Base-by-base conservation (phyloP, 495 filamentous ascomycete species). In the Barbatosphaeria neglecta region DNA sequence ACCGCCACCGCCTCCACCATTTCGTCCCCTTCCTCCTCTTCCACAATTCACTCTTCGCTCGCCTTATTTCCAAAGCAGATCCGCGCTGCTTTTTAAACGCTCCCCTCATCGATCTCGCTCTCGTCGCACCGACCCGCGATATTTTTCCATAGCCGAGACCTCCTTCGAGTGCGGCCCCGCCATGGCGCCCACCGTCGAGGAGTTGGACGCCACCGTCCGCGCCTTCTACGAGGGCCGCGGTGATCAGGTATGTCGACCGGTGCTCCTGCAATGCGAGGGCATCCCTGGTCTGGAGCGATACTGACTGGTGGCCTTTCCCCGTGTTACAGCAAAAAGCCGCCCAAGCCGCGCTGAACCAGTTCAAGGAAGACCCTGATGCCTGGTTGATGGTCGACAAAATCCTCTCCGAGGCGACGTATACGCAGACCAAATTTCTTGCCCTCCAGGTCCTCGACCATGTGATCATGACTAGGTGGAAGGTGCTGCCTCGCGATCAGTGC, bases 391-490 rank as follows among this genome's bases (percentile, higher is more conserved):
- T 96, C 51, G 92, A 95, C 57, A 89, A 95, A 59, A 93, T 99
- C 49, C 76, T 99, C 43, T 80, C 89, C 64, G 80, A 88, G 54
- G 83, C 93, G 43, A 81, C 80, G 61, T 93, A 95, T 61, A 80
- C 85, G 23, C 90, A 96, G 65, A 99, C 92, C 24, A 99, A 99
- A 74, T 98, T 93, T 65, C 76, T 97, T 57, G 92, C 87, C 37
- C 70, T 99, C 52, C 93, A 97, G 69, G 88, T 99, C 46, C 80
- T 97, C 42, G 93, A 99, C 66, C 86, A 84, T 75, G 92, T 99
- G 50, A 97, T 97, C 55, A 90, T 93, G 82, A 99, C 93, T 39
- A 82, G 90, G 68, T 97, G 92, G 93, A 99, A 95, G 67, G 87
- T 97, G 37, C 68, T 97, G 47, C 92, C 93, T 17, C 78, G 87